phyloP scores from a whole-genome alignment of 2,329 filamentous ascomycete species.

The Fusarium hostae region DNA sequence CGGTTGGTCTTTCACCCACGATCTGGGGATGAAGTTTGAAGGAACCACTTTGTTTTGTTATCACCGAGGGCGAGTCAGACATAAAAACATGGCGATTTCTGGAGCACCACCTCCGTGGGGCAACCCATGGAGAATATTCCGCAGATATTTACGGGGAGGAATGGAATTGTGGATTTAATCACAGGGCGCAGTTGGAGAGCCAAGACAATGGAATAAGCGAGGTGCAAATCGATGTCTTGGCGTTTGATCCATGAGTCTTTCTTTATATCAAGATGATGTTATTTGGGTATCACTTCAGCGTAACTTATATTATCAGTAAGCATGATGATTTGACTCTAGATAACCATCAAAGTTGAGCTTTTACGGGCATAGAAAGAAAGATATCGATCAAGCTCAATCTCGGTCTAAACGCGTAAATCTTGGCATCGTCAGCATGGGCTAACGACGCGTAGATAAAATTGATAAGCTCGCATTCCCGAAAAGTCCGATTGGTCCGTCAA shows the following conservation, averaged over 20 bases:
- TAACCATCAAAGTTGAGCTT: fast-evolving
- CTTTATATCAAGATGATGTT: too few species aligned
- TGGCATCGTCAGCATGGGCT: not conserved
- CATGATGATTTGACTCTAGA: too few species aligned
- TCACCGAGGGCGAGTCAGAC: not conserved
- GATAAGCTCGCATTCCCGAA: not conserved
- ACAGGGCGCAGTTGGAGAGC: conserved; percentile 19
- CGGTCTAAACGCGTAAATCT: not conserved
- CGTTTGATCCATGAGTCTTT: not conserved
- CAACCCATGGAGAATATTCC: not conserved
- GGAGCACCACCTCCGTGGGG: not conserved
- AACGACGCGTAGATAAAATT: not conserved
- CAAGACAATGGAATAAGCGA: conserved; percentile 20
- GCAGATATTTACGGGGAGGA: not conserved
- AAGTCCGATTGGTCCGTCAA: not conserved
- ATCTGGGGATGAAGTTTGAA: not conserved
- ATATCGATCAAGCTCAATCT: not conserved
- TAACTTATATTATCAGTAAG: fast-evolving
- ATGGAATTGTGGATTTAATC: conserved; percentile 9
- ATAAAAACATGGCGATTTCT: not conserved
- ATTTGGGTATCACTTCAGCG: not conserved
- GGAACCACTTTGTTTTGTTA: not conserved
- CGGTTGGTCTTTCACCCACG: not conserved
- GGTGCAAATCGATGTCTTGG: conserved; percentile 17
- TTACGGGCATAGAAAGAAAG: fast-evolving